Percentiles rank a stretch among this genome's conserved stretches.
Evolutionary conservation across 495 filamentous ascomycete genomes (phyloP).

Genomic region (Geoglossum glabrum): DNA sequence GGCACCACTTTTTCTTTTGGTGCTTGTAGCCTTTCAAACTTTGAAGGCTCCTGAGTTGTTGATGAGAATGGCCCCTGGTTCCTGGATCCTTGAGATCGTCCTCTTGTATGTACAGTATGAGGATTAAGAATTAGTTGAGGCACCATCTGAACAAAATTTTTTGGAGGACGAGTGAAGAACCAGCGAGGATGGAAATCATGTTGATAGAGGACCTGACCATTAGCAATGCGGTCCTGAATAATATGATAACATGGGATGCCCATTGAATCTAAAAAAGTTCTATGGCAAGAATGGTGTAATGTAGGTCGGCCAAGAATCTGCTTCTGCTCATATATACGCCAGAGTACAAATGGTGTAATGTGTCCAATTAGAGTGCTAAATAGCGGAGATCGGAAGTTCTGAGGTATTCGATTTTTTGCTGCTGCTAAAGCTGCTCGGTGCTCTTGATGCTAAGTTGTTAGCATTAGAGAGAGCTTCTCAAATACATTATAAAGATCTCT

Average conservation of each 20-base stretch:
- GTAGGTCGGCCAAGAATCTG: not conserved
- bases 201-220: not conserved
- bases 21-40: not conserved
- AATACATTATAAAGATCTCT: not conserved
- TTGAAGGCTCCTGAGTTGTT: not conserved
- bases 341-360: not conserved
- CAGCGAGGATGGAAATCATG: not conserved
- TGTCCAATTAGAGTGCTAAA: not conserved
- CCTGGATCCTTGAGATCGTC: not conserved
- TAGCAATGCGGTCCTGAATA: not conserved
- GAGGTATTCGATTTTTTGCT: not conserved
- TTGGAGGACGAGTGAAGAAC: not conserved
- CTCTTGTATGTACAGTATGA: not conserved
- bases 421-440: not conserved
- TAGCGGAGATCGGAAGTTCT: not conserved
- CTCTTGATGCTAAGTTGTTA: not conserved
- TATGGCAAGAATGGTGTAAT: not conserved
- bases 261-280: not conserved
- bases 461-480: not conserved
- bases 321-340: not conserved
- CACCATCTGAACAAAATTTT: not conserved
- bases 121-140: not conserved
- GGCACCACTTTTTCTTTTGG: not conserved
- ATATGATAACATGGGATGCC: not conserved
- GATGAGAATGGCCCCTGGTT: slow-evolving; percentile 2